These are phyloP conservation scores for Fusarium circinatum DNA, from an alignment of 2,329 filamentous ascomycete species.

Conservation along the genomic window DNA sequence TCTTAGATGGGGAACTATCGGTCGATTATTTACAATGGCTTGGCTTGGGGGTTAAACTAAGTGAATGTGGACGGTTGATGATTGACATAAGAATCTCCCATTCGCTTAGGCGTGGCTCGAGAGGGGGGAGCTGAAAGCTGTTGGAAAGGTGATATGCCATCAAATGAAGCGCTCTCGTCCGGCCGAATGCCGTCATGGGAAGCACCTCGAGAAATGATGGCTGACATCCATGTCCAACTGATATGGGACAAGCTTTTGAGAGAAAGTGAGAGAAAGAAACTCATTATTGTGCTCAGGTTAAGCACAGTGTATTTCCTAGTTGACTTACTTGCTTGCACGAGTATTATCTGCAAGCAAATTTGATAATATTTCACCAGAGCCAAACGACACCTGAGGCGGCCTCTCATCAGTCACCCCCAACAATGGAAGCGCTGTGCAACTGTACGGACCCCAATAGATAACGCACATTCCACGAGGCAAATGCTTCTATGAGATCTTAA, in stretches of 20 bases:
- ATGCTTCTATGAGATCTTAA: constrained; percentile 30
- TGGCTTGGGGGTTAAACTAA: constrained; percentile 2
- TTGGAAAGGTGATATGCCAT: not conserved
- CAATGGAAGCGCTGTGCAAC: not conserved
- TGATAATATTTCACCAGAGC: not conserved
- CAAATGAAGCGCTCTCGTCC: constrained; percentile 7
- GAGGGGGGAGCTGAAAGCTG: not conserved
- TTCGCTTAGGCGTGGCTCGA: not conserved
- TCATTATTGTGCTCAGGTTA: constrained; percentile 4
- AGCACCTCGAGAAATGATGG: constrained; percentile 32
- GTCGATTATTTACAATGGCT: constrained; percentile 17
- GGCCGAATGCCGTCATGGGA: constrained; percentile 24
- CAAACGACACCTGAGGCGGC: not conserved
- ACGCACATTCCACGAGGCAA: constrained; percentile 33
- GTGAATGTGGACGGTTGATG: constrained; percentile 9
- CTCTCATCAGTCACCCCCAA: not conserved
- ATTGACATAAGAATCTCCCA: constrained; percentile 6
- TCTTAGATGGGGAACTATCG: constrained; percentile 19
- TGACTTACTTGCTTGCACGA: not conserved
- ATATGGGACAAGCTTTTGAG: constrained; percentile 16
- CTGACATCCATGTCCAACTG: constrained; percentile 21
- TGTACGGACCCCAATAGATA: constrained; percentile 9
- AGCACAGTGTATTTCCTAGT: not conserved
- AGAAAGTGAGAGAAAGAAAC: not conserved
- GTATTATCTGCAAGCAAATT: not conserved